Base-by-base conservation (phyloP, 1,284 basidiomycete genomes). In the Leccinum solheimii region DNA sequence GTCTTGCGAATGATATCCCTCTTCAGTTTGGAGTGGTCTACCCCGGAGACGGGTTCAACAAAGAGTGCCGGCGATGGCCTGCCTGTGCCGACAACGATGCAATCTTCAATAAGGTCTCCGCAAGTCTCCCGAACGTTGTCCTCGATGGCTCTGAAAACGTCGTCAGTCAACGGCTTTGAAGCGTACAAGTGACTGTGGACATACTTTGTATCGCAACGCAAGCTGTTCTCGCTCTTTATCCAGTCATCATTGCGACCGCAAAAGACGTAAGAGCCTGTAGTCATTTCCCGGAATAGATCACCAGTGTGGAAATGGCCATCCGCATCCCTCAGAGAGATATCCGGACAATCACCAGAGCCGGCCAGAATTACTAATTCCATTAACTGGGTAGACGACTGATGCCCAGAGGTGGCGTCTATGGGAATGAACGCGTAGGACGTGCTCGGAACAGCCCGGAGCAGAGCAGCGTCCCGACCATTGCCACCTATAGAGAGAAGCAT, bases 291-390 rank as follows among this genome's bases (percentile, higher is more conserved):
- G 78, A 91, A 91, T 26, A 91, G 76, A 70, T 91, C 88, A 5
- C 88, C 88, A 11, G 89, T 91, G 72, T 89, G 87, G 75, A 86
- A 89, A 67, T 88, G 77, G 6, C 87, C 87, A 69, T 90, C 87
- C 0, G 76, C 64, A 54, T 79, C 68, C 58, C 87, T 81, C 19
- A 90, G 76, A 1, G 83, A 83, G n/a, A 56, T 57, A 68, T 87
- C 78, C 11, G 89, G 89, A 69, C 88, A 90, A 68, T 90, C 88
- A 19, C 78, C 79, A 13, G 88, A 90, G 50, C 83, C 79, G 3
- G 83, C 76, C 56, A 83, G 79, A 64, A 91, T 84, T 61, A 90
- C 82, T 36, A 91, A 79, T 67, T 91, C 89, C 57, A 85, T 77
- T 36, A 90, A 69, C 50, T 79, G 80, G 16, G 76, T 78, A 14